Evolutionary conservation across 192 early-diverging fungal species (phyloP).

Genomic region (Coemansia asiatica): DNA sequence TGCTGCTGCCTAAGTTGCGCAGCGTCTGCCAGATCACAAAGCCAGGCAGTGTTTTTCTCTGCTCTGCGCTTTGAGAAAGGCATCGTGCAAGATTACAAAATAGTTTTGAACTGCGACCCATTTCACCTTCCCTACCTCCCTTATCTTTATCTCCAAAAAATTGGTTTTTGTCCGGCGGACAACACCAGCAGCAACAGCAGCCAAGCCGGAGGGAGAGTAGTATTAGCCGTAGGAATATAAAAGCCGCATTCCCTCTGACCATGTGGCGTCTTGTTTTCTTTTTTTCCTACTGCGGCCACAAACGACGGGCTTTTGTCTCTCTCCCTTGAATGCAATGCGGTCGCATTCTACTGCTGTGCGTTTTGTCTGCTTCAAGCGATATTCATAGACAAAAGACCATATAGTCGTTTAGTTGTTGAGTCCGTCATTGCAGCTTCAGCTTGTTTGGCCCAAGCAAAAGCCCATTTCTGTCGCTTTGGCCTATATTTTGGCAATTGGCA

Average conservation of each 20-base stretch:
- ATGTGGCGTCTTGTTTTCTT: constrained; percentile 5
- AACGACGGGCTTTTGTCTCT: neutral
- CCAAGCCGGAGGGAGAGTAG: too few species aligned
- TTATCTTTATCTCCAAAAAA: too few species aligned
- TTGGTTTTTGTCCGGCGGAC: too few species aligned
- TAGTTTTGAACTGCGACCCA: too few species aligned
- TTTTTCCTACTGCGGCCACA: constrained; percentile 2
- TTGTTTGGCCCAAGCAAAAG: neutral
- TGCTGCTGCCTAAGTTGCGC: neutral
- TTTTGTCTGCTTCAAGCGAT: neutral
- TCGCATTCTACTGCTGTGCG: too few species aligned
- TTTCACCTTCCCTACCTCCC: too few species aligned
- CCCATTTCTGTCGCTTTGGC: neutral
- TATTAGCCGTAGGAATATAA: neutral
- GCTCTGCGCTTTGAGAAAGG: too few species aligned
- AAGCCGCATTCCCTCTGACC: neutral
- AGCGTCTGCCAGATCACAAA: neutral
- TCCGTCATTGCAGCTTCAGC: neutral
- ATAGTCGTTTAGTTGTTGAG: neutral
- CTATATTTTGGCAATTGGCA: too few species aligned
- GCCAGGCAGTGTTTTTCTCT: too few species aligned
- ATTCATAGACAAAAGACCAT: neutral
- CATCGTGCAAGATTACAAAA: too few species aligned
- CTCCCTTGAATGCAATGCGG: too few species aligned
- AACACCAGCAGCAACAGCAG: too few species aligned